These are phyloP conservation scores for Buxus sempervirens DNA, from an alignment of 164 flowering plant species.

Conservation along the genomic window DNA sequence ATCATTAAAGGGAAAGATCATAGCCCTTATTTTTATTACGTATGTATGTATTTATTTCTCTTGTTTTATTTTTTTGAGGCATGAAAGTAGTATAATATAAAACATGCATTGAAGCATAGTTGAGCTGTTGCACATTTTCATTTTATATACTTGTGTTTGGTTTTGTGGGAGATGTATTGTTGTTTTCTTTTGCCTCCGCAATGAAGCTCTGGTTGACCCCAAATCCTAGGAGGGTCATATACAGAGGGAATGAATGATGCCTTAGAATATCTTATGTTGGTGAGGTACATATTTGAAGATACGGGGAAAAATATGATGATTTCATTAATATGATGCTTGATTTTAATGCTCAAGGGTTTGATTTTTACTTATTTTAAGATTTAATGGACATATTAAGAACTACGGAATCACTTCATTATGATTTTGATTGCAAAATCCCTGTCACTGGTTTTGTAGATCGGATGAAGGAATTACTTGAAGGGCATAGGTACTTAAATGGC, in stretches of 20 bases:
- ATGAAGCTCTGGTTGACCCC: constrained; percentile 39
- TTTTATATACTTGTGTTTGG: background rate
- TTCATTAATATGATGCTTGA: constrained; percentile 92
- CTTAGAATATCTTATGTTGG: constrained; percentile 64
- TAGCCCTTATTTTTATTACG: too few species aligned
- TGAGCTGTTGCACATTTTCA: too few species aligned
- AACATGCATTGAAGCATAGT: too few species aligned
- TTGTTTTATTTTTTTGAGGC: too few species aligned
- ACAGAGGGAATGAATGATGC: constrained; percentile 60
- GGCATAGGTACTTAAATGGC: constrained; percentile 74
- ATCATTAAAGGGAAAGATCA: background rate
- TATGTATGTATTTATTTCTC: too few species aligned
- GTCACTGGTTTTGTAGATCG: constrained; percentile 76
- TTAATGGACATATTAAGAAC: background rate
- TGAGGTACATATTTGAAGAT: constrained; percentile 82
- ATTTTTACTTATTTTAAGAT: background rate
- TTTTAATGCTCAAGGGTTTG: constrained; percentile 78
- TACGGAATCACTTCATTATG: too few species aligned
- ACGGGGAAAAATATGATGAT: constrained; percentile 69
- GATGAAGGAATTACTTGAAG: constrained; percentile 83
- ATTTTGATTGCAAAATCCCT: constrained; percentile 52
- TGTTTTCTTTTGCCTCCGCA: background rate
- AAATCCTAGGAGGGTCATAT: constrained; percentile 22
- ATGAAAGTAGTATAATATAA: too few species aligned
- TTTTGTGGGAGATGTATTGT: background rate